phyloP scores from a whole-genome alignment of 352 stramenopile species.

The Phytophthora cryptogea region DNA sequence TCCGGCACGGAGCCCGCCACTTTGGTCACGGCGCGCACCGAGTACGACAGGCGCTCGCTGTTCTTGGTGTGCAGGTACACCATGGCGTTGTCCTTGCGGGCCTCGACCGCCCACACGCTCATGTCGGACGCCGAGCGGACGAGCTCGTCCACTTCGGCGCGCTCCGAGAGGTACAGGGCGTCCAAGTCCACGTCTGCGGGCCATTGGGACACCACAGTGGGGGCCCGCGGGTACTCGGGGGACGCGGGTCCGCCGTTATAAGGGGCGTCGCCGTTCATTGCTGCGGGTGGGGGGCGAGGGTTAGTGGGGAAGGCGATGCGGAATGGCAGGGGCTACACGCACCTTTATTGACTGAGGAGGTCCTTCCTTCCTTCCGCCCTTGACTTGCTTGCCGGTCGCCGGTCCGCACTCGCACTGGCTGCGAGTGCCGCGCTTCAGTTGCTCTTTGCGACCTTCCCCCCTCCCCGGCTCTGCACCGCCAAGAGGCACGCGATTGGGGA shows the following conservation, averaged over 20 bases:
- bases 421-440: conserved; percentile 11
- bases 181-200: conserved; percentile 78
- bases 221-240: conserved; percentile 28
- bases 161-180: conserved; percentile 75
- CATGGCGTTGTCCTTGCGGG: conserved; percentile 59
- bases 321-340: too few relatives aligned
- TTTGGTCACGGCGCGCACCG: conserved; percentile 69
- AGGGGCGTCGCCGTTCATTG: conserved; percentile 30
- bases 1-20: conserved; percentile 67
- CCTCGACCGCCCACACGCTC: conserved; percentile 78
- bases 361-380: conserved; percentile 8
- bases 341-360: not conserved
- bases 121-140: conserved; percentile 69
- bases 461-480: conserved; percentile 19
- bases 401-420: conserved; percentile 14
- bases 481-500: conserved; percentile 27
- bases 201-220: conserved; percentile 54
- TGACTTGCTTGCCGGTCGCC: conserved; percentile 7
- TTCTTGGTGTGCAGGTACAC: conserved; percentile 88
- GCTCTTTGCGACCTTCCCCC: conserved; percentile 25
- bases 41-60: conserved; percentile 78
- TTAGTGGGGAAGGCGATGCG: too few relatives aligned
- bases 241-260: conserved; percentile 13
- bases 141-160: conserved; percentile 68
- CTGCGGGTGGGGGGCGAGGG: not conserved